Base-by-base conservation (phyloP, 2,329 filamentous ascomycete species). In the Aureobasidium musti region DNA sequence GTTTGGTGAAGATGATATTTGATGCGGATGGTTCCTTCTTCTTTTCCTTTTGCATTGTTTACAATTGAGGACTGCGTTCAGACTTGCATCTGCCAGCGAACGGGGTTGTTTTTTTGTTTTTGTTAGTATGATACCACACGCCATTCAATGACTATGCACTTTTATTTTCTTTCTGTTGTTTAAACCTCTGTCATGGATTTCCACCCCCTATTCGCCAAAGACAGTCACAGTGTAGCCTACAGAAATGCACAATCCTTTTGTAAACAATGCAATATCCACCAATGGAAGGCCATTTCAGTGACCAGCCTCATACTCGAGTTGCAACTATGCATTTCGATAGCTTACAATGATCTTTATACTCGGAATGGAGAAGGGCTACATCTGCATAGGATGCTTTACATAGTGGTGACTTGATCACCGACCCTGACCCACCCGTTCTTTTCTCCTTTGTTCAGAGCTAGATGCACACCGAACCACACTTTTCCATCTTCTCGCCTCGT, bases 391-490 rank as follows among this genome's bases (percentile, higher is more conserved):
- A 52, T 14, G 2, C 26, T 28, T 11, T 37, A 56, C n/a, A 13
- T 23, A n/a, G 35, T 35, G 2, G 23, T 47, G 14, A 72, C 68
- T 13, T 43, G 56, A 66, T 71, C 71, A 6, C 71, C 71, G 41
- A 68, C 68, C 30, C 60, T 68, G 3, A 72, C 54, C 5, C 39
- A 68, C 6, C 43, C 43, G n/a, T 60, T 63, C 17, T 41, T 43
- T 7, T 54, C 56, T 35, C 21, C 30, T n/a, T 65, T 64, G 43
- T 39, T 37, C 49, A 65, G 33, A 3, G 39, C 49, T 11, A 65
- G 37, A 78, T 99, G 94, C 67, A 90, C 87, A 5, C 95, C 95
- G 80, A 99, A 99, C 71, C 90, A 90, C 2, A 97, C 89, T 77
- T 92, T 92, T 1, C 92, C 91, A 61, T 91, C 87, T 69, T 91